Base-by-base conservation (phyloP, 2,329 filamentous ascomycete genomes). In the Lachnellula subtilissima region DNA sequence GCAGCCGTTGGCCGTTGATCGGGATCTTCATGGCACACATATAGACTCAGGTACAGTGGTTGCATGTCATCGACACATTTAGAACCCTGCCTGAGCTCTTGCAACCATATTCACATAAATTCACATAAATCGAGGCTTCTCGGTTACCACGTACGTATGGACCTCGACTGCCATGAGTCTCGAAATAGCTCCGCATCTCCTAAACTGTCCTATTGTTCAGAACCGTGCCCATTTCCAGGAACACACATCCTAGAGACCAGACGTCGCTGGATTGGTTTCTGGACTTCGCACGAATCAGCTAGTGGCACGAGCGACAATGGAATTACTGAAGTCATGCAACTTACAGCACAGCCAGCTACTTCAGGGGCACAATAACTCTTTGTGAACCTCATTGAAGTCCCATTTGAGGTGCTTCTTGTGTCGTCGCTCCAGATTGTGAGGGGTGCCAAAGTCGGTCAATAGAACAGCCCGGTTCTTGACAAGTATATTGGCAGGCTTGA, bases 241-340 rank as follows among this genome's bases (percentile, higher is more conserved):
- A 63, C 3, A 64, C 61, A 40, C 52, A 56, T 46, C 62, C 61
- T n/a, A 64, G 45, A 46, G 51, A 52, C 45, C 58, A 64, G 7
- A 64, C 55, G 52, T 64, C 61, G 17, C 51, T 52, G 4, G 49
- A 45, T 40, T 42, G 19, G 28, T 36, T 46, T 23, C 42, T 32
- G 17, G 32, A 17, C 17, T 52, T 25, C 23, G 23, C 23, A 25
- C 23, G 23, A 25, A 25, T 25, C 3, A 25, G 23, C 23, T 25
- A 25, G 23, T 25, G 23, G 23, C 2, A 25, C 23, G 6, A 25
- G 23, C 23, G 23, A 5, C 23, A 25, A 25, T 25, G 23, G 23
- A 25, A 4, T 25, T 25, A 25, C 23, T 25, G 23, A 25, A 25
- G 23, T 4, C 23, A 25, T 25, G 23, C 23, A 4, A 25, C 23